Conservation (phyloP, 2,329 filamentous ascomycete genomes). For the Pseudocercospora eumusae region DNA sequence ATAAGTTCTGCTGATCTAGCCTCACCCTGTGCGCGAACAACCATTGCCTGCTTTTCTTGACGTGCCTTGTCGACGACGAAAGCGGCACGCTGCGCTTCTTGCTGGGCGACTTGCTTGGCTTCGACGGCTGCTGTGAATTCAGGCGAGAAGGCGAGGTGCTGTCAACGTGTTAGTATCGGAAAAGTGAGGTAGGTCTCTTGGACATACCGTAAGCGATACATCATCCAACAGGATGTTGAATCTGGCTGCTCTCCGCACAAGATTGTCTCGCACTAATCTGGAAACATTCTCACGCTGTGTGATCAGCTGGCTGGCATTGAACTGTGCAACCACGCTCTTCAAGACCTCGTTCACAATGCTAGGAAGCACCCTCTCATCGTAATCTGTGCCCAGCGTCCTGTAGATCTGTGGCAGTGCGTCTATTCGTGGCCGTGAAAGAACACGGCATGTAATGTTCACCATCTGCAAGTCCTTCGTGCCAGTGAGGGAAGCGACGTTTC, state of each 20-base stretch:
- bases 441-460: conserved; percentile 99
- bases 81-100: conserved; percentile 94
- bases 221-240: conserved; percentile 98
- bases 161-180: conserved; percentile 21
- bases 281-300: conserved; percentile 98
- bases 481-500: conserved; percentile 93
- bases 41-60: conserved; percentile 98
- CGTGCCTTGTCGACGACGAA: conserved; percentile 98
- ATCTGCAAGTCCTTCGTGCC: conserved; percentile 99
- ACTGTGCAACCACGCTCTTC: conserved; percentile 97
- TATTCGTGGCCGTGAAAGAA: conserved; percentile 86
- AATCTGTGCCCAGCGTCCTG: conserved; percentile 90
- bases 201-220: conserved; percentile 75
- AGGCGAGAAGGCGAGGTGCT: conserved; percentile 69
- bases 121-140: conserved; percentile 70
- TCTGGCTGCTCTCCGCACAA: conserved; percentile 83
- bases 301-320: conserved; percentile 97
- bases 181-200: too few species aligned
- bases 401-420: conserved; percentile 94
- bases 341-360: conserved; percentile 99
- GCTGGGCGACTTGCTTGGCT: conserved; percentile 71
- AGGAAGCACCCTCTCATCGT: conserved; percentile 95
- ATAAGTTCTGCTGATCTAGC: conserved; percentile 96
- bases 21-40: conserved; percentile 98
- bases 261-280: conserved; percentile 85